Evolutionary conservation across 441 rosid genomes (phyloP).

Genomic region (Eruca vesicaria): DNA sequence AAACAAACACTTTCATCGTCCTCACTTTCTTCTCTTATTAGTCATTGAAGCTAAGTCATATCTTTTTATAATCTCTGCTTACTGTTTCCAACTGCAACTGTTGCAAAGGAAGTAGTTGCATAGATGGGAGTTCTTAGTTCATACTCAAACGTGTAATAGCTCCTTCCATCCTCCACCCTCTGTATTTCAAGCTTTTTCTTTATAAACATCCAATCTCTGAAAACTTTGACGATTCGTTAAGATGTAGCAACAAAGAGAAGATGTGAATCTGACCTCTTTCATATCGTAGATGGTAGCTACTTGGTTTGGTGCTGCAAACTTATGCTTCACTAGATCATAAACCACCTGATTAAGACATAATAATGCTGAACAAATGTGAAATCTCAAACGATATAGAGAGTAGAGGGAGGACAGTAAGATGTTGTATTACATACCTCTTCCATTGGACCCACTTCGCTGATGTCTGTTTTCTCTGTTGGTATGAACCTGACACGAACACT

Average conservation of each 20-base stretch:
- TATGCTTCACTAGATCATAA: conserved; percentile 55
- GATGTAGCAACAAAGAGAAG: neutral
- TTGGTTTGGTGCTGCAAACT: conserved; percentile 77
- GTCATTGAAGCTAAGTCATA: neutral
- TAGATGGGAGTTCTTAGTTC: conserved; percentile 65
- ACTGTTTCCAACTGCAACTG: conserved; percentile 83
- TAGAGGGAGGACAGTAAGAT: neutral
- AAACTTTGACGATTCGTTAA: neutral
- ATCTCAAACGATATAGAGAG: neutral
- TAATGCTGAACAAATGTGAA: neutral
- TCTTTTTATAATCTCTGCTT: conserved; percentile 8
- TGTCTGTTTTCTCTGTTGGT: conserved; percentile 67
- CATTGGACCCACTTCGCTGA: conserved; percentile 76
- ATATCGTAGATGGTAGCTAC: conserved; percentile 46
- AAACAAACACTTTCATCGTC: neutral
- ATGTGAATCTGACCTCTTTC: conserved; percentile 55
- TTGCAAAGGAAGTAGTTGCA: conserved; percentile 66
- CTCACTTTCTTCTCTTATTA: neutral
- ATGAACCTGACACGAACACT: conserved; percentile 85
- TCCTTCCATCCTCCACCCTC: conserved; percentile 68
- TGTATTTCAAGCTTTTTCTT: conserved; percentile 35
- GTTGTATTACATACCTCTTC: conserved; percentile 50
- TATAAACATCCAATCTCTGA: neutral
- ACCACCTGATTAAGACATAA: conserved; percentile 46
- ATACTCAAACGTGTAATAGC: conserved; percentile 82